Evolutionary conservation across 805 yeast species (phyloP).

Genomic region (Kodamaea jinghongensis): DNA sequence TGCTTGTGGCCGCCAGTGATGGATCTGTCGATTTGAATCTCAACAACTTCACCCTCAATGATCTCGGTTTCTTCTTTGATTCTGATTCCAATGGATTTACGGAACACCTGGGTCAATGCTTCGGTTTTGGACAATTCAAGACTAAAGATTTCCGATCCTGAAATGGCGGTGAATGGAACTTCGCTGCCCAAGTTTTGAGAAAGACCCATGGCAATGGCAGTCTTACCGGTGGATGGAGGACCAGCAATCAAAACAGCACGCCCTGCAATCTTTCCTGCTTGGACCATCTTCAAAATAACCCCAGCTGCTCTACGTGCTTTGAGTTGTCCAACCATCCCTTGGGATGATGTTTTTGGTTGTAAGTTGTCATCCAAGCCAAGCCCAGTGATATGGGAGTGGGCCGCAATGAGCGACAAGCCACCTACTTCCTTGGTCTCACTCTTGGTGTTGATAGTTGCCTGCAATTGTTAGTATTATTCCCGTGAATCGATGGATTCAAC

Average conservation of each 20-base stretch:
- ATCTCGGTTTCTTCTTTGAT: slow-evolving; percentile 96
- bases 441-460: slow-evolving; percentile 30
- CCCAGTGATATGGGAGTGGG: slow-evolving; percentile 98
- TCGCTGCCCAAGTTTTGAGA: slow-evolving; percentile 69
- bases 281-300: slow-evolving; percentile 86
- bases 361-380: slow-evolving; percentile 92
- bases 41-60: slow-evolving; percentile 98
- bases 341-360: slow-evolving; percentile 71
- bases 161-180: slow-evolving; percentile 93
- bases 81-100: slow-evolving; percentile 92
- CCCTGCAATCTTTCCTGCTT: slow-evolving; percentile 93
- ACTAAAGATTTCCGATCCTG: slow-evolving; percentile 91
- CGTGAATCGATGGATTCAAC: background rate
- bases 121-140: slow-evolving; percentile 94
- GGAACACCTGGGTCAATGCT: slow-evolving; percentile 92
- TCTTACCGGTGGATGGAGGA: slow-evolving; percentile 98
- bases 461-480: slow-evolving; percentile 9
- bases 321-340: slow-evolving; percentile 97
- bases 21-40: slow-evolving; percentile 89
- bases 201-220: slow-evolving; percentile 95
- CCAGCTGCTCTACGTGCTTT: slow-evolving; percentile 97
- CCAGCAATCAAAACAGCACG: slow-evolving; percentile 95
- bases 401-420: slow-evolving; percentile 77
- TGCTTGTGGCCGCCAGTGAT: slow-evolving; percentile 98
- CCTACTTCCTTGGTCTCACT: slow-evolving; percentile 31